phyloP scores from a whole-genome alignment of 2,329 filamentous ascomycete genomes.

The Penicillium aurantiogriseum region DNA sequence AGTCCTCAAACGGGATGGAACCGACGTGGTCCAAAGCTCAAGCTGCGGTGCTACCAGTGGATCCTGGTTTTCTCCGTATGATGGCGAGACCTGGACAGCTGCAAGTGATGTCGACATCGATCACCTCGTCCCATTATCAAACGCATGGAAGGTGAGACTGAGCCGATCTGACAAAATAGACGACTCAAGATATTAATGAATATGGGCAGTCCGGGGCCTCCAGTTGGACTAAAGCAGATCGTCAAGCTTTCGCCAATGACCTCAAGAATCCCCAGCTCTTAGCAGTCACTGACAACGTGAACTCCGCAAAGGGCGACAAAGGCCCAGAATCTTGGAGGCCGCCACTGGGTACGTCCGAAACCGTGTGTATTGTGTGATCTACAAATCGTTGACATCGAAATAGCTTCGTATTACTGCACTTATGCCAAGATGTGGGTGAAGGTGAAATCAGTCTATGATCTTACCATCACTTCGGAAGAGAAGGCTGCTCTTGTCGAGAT shows the following conservation, averaged over 20 bases:
- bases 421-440: conserved; percentile 75
- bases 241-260: conserved; percentile 74
- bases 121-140: conserved; percentile 76
- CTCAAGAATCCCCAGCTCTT: conserved; percentile 71
- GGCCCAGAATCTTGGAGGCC: conserved; percentile 77
- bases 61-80: conserved; percentile 69
- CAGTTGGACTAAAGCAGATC: conserved; percentile 66
- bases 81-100: conserved; percentile 67
- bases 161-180: neutral
- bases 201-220: conserved; percentile 57
- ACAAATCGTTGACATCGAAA: conserved; percentile 4
- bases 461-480: conserved; percentile 70
- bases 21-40: conserved; percentile 56
- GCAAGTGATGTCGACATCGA: conserved; percentile 76
- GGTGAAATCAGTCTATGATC: conserved; percentile 70
- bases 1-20: conserved; percentile 72
- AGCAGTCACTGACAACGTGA: conserved; percentile 75
- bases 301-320: conserved; percentile 69
- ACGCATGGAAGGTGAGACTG: conserved; percentile 67
- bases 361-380: neutral
- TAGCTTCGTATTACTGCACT: conserved; percentile 67
- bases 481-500: conserved; percentile 65
- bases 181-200: neutral
- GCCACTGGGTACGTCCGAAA: conserved; percentile 51
- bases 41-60: conserved; percentile 66